Conservation (phyloP, 495 filamentous ascomycete species). For the Penicillium bialowiezense region DNA sequence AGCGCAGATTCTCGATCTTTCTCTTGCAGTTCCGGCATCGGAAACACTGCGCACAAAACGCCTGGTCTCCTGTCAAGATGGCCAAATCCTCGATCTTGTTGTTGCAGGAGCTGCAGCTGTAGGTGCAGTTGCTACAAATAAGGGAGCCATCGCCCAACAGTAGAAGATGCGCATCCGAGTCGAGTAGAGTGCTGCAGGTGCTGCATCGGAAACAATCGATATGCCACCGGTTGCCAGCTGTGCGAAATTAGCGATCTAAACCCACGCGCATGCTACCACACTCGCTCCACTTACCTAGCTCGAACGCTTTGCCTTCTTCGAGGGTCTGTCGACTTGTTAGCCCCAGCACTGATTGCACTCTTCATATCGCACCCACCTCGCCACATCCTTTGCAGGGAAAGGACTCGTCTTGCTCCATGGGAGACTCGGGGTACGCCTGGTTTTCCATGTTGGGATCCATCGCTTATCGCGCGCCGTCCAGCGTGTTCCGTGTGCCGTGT, state of each 20-base stretch:
- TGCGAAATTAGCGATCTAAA: conserved; percentile 15
- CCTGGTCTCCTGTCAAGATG: conserved; percentile 96
- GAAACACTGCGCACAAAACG: conserved; percentile 98
- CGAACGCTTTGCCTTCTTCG: conserved; percentile 98
- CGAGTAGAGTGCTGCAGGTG: conserved; percentile 89
- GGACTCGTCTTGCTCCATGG: conserved; percentile 82
- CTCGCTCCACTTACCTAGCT: conserved; percentile 70
- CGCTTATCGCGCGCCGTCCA: conserved; percentile 3
- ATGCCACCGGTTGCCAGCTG: conserved; percentile 98
- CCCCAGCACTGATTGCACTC: background rate
- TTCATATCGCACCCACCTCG: conserved; percentile 60
- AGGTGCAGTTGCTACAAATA: conserved; percentile 99
- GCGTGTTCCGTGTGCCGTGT: no score
- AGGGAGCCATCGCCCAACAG: conserved; percentile 96
- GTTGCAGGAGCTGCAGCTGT: conserved; percentile 94
- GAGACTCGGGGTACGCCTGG: conserved; percentile 67
- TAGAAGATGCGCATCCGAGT: conserved; percentile 96
- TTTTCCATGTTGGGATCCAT: conserved; percentile 36
- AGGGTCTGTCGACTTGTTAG: conserved; percentile 63
- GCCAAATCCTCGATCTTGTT: conserved; percentile 99
- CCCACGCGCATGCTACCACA: background rate
- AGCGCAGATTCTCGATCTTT: conserved; percentile 97
- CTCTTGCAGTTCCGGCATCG: conserved; percentile 96
- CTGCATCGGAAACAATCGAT: conserved; percentile 99
- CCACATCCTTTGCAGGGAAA: conserved; percentile 98